Evolutionary conservation across 2,329 filamentous ascomycete species (phyloP), one percentile per base, ranked within the genome.

Genomic region (Plenodomus tracheiphilus): DNA sequence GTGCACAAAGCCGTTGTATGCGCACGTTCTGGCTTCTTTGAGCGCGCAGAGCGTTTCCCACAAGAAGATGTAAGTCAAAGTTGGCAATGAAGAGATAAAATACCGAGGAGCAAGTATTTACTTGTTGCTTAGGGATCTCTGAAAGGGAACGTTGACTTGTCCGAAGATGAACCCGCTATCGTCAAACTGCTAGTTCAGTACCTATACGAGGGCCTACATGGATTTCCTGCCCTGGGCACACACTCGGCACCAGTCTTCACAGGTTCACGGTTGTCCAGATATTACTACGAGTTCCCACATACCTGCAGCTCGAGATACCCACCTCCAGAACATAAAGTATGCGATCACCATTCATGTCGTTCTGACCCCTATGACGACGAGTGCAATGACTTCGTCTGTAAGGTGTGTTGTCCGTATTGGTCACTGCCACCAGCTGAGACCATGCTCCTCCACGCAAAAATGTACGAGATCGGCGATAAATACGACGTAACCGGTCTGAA

Each of bases 1-100:
- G 56, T 63, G 3, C 60, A 63, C 22, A 63, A 62, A 41, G 18
- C 10, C 5, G 50, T 63, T 8, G 47, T 60, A 0, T 63, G 56
- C 28, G 15, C 42, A 4, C 42, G 54, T 6, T 43, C 49, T 1
- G 39, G n/a, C 5, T 58, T 61, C 36, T 56, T 61, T 18, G 36
- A 38, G 19, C 38, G 43, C 4, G 52, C 52, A 7, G 32, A 35
- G 32, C 13, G 16, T 4, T 35, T 7, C 15, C 32, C 32, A 7
- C 16, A n/a, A 6, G 32, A 17, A 15, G 16, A 35, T 6, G 32
- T 35, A 35, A 6, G 32, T 35, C 13, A 35, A n/a, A n/a, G n/a
- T n/a, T n/a, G n/a, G n/a, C n/a, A n/a, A n/a, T n/a, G n/a, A n/a
- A n/a, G n/a, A n/a, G n/a, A n/a, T n/a, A n/a, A n/a, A n/a, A n/a